These are phyloP conservation scores for Abrus pulchellus DNA, from an alignment of 306 rosid genomes.

Conservation along the genomic window DNA sequence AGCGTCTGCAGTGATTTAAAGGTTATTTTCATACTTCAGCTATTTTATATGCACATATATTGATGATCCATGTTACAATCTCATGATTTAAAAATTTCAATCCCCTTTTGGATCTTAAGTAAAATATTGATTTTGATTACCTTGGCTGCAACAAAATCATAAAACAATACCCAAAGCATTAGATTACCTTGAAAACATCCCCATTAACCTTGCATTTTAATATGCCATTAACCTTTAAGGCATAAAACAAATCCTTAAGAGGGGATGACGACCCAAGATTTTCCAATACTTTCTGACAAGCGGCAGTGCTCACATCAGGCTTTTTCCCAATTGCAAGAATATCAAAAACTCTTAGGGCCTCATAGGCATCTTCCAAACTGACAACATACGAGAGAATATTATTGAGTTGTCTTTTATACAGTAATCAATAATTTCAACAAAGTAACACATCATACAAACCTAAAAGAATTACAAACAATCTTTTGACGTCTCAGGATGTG, in stretches of 20 bases:
- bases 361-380: slow-evolving; percentile 90
- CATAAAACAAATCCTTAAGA: slow-evolving; percentile 75
- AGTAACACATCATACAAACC: not conserved
- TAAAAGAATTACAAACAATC: not conserved
- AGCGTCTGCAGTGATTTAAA: not conserved
- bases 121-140: not conserved
- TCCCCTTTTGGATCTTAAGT: not conserved
- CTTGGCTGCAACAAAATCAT: not conserved
- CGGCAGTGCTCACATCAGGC: slow-evolving; percentile 56
- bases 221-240: slow-evolving; percentile 74
- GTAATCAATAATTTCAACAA: not conserved
- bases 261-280: slow-evolving; percentile 65
- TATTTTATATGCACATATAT: not conserved
- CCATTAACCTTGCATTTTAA: slow-evolving; percentile 72
- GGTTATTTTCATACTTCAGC: not conserved
- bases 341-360: slow-evolving; percentile 79
- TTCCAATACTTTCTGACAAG: slow-evolving; percentile 74
- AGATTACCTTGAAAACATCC: slow-evolving; percentile 69
- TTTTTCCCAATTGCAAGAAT: slow-evolving; percentile 73
- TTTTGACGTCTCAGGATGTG: not conserved
- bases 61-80: not conserved
- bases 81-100: not conserved
- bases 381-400: slow-evolving; percentile 27
- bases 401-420: slow-evolving; percentile 29
- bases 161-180: slow-evolving; percentile 34